These are phyloP conservation scores for Ascochyta fabae DNA, from an alignment of 2,329 filamentous ascomycete genomes.

Conservation along the genomic window DNA sequence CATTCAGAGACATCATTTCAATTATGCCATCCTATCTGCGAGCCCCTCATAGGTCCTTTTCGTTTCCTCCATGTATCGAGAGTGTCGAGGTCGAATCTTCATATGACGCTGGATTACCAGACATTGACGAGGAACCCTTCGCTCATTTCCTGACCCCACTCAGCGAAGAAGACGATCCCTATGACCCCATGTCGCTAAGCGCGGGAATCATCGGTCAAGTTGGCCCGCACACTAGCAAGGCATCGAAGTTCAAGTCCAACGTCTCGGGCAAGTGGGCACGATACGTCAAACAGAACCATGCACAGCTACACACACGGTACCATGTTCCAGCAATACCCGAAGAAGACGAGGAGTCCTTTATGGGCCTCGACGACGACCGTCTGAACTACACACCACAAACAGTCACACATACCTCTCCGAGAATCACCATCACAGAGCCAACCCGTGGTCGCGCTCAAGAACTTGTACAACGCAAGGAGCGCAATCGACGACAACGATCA, in stretches of 20 bases:
- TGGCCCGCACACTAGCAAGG: slow-evolving; percentile 38
- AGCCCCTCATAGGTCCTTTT: slow-evolving; percentile 39
- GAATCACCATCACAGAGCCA: slow-evolving; percentile 39
- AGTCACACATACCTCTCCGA: slow-evolving; percentile 37
- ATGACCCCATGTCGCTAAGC: slow-evolving; percentile 45
- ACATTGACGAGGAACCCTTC: slow-evolving; percentile 54
- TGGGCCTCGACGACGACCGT: slow-evolving; percentile 46
- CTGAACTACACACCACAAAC: slow-evolving; percentile 40
- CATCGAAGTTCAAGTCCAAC: slow-evolving; percentile 48
- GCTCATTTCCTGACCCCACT: slow-evolving; percentile 53
- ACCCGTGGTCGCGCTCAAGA: slow-evolving; percentile 48
- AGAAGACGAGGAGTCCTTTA: slow-evolving; percentile 48
- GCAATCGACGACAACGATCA: slow-evolving; percentile 38
- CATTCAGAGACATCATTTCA: slow-evolving; percentile 33
- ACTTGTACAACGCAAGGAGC: slow-evolving; percentile 39
- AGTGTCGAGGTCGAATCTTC: slow-evolving; percentile 29
- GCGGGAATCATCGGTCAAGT: slow-evolving; percentile 48
- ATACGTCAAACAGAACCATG: slow-evolving; percentile 48
- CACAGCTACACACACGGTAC: slow-evolving; percentile 41
- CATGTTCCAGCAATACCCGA: slow-evolving; percentile 36
- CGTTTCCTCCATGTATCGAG: slow-evolving; percentile 45
- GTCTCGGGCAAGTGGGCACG: slow-evolving; percentile 51
- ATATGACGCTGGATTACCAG: slow-evolving; percentile 36
- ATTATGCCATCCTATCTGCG: slow-evolving; percentile 47
- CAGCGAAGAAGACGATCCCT: slow-evolving; percentile 51